phyloP scores from a whole-genome alignment of 306 rosid genomes.

The Prunus campanulata region DNA sequence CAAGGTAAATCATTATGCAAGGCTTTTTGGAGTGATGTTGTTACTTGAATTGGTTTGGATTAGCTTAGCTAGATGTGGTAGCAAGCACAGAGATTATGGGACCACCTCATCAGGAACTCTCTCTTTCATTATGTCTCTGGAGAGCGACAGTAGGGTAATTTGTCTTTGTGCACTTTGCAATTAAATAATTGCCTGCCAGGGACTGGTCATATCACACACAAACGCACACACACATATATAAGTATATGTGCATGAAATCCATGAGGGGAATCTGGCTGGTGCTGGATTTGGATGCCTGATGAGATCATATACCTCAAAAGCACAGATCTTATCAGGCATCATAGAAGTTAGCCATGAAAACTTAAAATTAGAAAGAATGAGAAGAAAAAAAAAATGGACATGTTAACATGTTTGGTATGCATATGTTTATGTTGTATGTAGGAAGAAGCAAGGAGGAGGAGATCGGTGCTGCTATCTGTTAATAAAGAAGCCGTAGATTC shows the following conservation, averaged over 20 bases:
- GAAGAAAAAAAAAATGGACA: neutral
- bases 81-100: neutral
- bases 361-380: neutral
- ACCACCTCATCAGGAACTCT: neutral
- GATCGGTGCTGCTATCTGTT: neutral
- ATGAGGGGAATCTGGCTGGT: neutral
- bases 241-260: neutral
- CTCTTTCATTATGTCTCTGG: conserved; percentile 6
- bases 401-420: neutral
- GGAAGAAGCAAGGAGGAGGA: conserved; percentile 25
- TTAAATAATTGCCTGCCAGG: too few relatives aligned
- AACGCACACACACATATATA: too few relatives aligned
- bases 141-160: neutral
- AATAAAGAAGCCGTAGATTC: neutral
- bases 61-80: neutral
- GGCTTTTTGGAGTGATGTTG: too few relatives aligned
- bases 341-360: neutral
- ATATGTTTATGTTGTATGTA: conserved; percentile 7
- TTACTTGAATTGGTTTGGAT: too few relatives aligned
- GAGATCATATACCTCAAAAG: too few relatives aligned
- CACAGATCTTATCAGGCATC: too few relatives aligned
- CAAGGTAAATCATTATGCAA: conserved; percentile 20
- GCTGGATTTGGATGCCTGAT: neutral
- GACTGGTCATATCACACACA: neutral
- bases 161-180: neutral